Base-by-base conservation (phyloP, 169 alveolate genomes). In the Ichthyophthirius multifiliis region DNA sequence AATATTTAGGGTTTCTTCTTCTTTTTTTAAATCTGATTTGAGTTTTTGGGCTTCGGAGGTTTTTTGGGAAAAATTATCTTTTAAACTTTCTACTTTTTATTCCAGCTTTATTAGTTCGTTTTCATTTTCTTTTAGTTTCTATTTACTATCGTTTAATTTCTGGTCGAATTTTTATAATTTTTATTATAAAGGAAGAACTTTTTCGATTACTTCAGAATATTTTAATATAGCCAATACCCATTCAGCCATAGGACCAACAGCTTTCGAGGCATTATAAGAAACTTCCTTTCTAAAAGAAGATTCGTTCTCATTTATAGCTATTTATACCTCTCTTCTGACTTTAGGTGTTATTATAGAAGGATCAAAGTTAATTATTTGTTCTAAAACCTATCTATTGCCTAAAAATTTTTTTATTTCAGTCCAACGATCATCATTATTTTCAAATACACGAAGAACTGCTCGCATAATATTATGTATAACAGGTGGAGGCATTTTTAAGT, bases 171-270 rank as follows among this genome's bases (percentile, higher is more conserved):
- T 82, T n/a, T 83, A 82, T 43, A 94, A 83, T 46, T 92, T 94
- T 35, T 81, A 82, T 74, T 93, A 96, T 64, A 96, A 88, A 15
- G 98, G 98, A 18, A 85, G 89, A 27, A 94, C 87, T 87, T 91
- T 92, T 46, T 92, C 89, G 44, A 94, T 77, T 13, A 95, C 97
- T 37, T 92, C 90, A 73, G 96, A 89, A 88, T 88, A 96, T 82
- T 88, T 87, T 2, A 96, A 88, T 27, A 92, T 87, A 7, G 97
- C 97, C 78, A 88, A 90, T n/a, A 96, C 97, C 97, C 97, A 96
- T 45, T 92, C 95, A 43, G 98, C 97, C 81, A 96, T 87, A 34
- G 97, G 97, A 12, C 97, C 98, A 39, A 96, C 95, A 39, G 97
- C 97, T 46, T 89, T 82, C 30, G 96, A 91, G 20, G 94, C 96